Base-by-base conservation (phyloP, 306 rosid genomes). In the Bauhinia variegata region DNA sequence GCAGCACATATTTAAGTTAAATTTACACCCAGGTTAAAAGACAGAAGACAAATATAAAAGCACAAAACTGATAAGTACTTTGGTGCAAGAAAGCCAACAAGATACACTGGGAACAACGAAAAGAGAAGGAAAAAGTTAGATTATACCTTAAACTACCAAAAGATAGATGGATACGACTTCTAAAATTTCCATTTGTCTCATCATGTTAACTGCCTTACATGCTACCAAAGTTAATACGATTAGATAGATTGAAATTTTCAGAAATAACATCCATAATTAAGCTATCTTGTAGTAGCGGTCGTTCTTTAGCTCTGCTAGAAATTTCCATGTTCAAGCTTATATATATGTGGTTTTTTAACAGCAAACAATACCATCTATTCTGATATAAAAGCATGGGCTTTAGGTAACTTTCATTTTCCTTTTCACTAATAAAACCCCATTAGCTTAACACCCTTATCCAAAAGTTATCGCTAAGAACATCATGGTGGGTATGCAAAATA, bases 51-150 rank as follows among this genome's bases (percentile, higher is more conserved):
- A 68, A 48, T 28, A 19, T 54, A 52, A 49, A 71, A 4, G 53
- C 48, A 39, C 12, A 16, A 68, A 73, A 51, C 63, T 44, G 12
- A 5, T 30, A 48, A 71, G 37, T 13, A 61, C 34, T 18, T 63
- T 44, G 39, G 61, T 5, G 46, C 17, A 37, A 55, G 49, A 36
- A 4, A 41, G 43, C 30, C 57, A 62, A 1, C 28, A 54, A 16
- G 36, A 57, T 28, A 28, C 38, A 17, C 23, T 11, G 34, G 11
- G 19, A 63, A 19, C 42, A 63, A 38, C 47, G 54, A 34, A 70
- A 65, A 33, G 54, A 46, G n/a, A 77, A 59, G 11, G 36, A 31
- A 54, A 64, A 19, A 34, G 31, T 53, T 60, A 43, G 39, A 49
- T 23, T 23, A 14, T 73, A 44, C 10, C 31, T 63, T 12, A 10